Evolutionary conservation across 345 rosid genomes (phyloP).

Genomic region (Pistacia vera): DNA sequence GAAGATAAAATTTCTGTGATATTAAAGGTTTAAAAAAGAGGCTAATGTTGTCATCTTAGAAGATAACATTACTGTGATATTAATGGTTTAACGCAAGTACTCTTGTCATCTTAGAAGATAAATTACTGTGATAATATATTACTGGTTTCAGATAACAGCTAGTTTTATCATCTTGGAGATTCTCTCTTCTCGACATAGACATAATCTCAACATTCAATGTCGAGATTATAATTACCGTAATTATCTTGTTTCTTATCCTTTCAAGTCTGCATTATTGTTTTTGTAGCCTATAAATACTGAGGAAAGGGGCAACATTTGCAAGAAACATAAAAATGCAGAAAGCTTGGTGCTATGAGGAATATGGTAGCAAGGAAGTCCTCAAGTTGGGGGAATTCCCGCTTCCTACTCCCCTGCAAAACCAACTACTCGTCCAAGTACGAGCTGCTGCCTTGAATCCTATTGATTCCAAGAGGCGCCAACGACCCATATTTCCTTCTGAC

Average conservation of each 20-base stretch:
- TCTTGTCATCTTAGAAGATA: no score
- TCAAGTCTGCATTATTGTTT: background rate
- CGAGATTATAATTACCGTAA: no score
- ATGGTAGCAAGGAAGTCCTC: slow-evolving; percentile 51
- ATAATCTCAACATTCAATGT: no score
- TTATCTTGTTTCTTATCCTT: background rate
- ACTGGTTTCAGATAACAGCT: background rate
- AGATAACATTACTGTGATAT: background rate
- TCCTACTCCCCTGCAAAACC: slow-evolving; percentile 34
- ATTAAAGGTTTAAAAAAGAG: no score
- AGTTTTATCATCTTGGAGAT: no score
- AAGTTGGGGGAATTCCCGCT: slow-evolving; percentile 40
- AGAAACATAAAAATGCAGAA: slow-evolving; percentile 32
- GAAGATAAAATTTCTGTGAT: no score
- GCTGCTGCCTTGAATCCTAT: slow-evolving; percentile 57
- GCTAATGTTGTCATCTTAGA: background rate
- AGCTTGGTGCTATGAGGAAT: slow-evolving; percentile 48
- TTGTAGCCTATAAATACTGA: background rate
- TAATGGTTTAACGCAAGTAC: no score
- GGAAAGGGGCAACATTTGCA: background rate
- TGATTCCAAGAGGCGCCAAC: slow-evolving; percentile 44
- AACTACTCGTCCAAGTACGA: slow-evolving; percentile 40
- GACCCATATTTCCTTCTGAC: slow-evolving; percentile 37
- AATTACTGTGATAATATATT: no score
- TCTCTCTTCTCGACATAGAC: no score